These are phyloP conservation scores for Macrocybe gigantea DNA, from an alignment of 768 basidiomycete genomes.

Conservation along the genomic window DNA sequence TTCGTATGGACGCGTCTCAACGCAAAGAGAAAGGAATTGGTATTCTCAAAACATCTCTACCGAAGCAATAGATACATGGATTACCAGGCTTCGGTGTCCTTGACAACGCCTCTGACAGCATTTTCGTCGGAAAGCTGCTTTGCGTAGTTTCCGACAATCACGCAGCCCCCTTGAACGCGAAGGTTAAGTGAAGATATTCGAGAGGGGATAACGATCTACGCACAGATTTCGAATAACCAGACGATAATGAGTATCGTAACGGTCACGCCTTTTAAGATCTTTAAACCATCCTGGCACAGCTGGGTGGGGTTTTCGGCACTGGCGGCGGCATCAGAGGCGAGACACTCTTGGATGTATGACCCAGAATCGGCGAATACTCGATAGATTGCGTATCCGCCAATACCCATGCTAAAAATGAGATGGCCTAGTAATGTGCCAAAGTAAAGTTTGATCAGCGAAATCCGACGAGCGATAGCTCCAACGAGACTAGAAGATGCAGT, in stretches of 20 bases:
- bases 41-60: not conserved
- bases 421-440: constrained; percentile 35
- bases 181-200: constrained; percentile 1
- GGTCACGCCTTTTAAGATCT: constrained; percentile 35
- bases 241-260: constrained; percentile 35
- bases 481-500: constrained; percentile 24
- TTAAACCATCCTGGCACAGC: constrained; percentile 32
- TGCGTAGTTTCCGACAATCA: constrained; percentile 39
- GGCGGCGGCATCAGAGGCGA: constrained; percentile 8
- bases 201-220: constrained; percentile 13
- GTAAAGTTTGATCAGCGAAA: constrained; percentile 36
- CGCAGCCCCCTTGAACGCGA: constrained; percentile 32
- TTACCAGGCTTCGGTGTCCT: constrained; percentile 42
- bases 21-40: too few species aligned
- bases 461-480: constrained; percentile 35
- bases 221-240: constrained; percentile 46
- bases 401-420: constrained; percentile 37
- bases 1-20: too few species aligned
- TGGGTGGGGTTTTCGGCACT: constrained; percentile 13
- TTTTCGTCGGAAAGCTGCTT: constrained; percentile 42
- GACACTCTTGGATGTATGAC: constrained; percentile 31
- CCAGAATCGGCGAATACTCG: constrained; percentile 35
- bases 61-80: constrained; percentile 4
- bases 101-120: constrained; percentile 26
- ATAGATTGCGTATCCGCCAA: constrained; percentile 38